Evolutionary conservation across 2,329 filamentous ascomycete species (phyloP), one percentile per base, ranked within the genome.

Genomic region (Cladosporium sp.): DNA sequence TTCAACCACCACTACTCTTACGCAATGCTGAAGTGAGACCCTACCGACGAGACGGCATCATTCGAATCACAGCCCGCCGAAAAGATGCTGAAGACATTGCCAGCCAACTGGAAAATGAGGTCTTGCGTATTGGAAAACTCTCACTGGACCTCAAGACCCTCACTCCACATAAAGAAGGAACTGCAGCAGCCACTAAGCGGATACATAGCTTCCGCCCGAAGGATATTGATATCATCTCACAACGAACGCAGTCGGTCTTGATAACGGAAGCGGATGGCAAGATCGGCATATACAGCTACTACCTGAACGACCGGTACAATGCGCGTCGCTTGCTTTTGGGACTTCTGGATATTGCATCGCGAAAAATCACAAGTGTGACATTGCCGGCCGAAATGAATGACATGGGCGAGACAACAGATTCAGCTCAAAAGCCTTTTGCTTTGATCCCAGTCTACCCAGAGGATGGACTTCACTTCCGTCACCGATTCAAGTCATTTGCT

Each of bases 11-110:
- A 30, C 38, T 58, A 9, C 55, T 65, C 12, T 16, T 56, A 6
- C 51, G 56, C 1, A 41, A 54, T 1, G 55, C 56, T n/a, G 47
- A 57, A 25, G 38, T 64, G 11, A 49, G 54, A 13, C 49, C 52
- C 1, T 57, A 58, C 40, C 54, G 49, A 40, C 54, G 53, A 9
- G 57, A 63, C 27, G 52, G 54, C 20, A 43, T 61, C 11, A 32
- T 64, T 20, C 59, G 62, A n/a, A 59, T 65, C 48, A 63, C 60
- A n/a, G 63, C 55, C 20, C 60, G 61, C 4, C 55, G 57, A 16
- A 51, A 53, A 22, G 60, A 62, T 40, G 61, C 62, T 6, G 58
- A 62, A 38, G 59, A 63, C 30, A 53, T 61, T 33, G 60, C 58
- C 9, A 50, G 50, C 12, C 53, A 55, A 30, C 39, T 65, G 20